Evolutionary conservation across 352 stramenopile genomes (phyloP).

Genomic region (Phytophthora vignae): DNA sequence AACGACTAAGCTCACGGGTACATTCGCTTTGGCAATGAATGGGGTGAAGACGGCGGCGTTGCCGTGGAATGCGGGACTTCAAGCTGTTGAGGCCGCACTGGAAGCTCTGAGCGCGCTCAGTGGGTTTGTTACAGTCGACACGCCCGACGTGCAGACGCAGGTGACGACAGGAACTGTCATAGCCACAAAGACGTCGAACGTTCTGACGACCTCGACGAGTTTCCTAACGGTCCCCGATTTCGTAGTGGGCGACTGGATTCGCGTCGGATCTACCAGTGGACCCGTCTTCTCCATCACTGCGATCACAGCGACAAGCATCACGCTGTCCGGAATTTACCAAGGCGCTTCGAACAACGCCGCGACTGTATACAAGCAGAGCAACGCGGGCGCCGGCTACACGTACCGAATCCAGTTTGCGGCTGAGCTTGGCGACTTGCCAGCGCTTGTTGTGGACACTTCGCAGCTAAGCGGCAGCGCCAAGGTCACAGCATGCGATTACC

Average conservation of each 20-base stretch:
- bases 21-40: constrained; percentile 82
- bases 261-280: constrained; percentile 78
- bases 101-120: constrained; percentile 79
- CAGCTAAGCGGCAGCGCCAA: constrained; percentile 54
- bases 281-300: constrained; percentile 88
- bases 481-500: constrained; percentile 89
- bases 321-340: constrained; percentile 90
- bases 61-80: constrained; percentile 80
- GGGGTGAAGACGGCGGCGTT: constrained; percentile 64
- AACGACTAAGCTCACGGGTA: constrained; percentile 59
- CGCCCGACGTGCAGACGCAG: constrained; percentile 84
- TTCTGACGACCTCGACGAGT: constrained; percentile 64
- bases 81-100: constrained; percentile 78
- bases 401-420: constrained; percentile 82
- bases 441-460: constrained; percentile 61
- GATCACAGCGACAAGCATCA: constrained; percentile 75
- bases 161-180: constrained; percentile 62
- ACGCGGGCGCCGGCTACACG: constrained; percentile 57
- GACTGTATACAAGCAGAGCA: constrained; percentile 88
- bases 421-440: constrained; percentile 73
- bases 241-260: constrained; percentile 92
- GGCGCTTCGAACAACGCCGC: constrained; percentile 53
- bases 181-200: constrained; percentile 84
- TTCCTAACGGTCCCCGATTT: constrained; percentile 68
- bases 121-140: constrained; percentile 89